Conservation (phyloP, 2,329 filamentous ascomycete genomes). For the Rhinocladiella similis region DNA sequence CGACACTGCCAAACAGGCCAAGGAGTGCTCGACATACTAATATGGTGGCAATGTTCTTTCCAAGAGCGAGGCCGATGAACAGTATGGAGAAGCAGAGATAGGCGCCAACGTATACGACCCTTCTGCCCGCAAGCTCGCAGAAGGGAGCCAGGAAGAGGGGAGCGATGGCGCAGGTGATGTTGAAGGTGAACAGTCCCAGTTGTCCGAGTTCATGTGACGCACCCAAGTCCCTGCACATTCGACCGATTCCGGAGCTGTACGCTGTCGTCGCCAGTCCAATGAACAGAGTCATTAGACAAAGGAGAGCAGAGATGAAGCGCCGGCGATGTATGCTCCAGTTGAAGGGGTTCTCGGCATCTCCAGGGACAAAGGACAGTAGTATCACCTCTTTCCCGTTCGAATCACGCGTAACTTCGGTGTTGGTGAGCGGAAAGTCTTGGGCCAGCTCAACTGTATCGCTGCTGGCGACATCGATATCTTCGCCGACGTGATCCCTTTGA, state of each 20-base stretch:
- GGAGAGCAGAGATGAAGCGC: slow-evolving; percentile 47
- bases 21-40: slow-evolving; percentile 49
- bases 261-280: slow-evolving; percentile 57
- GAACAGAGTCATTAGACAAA: slow-evolving; percentile 56
- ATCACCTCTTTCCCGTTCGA: slow-evolving; percentile 48
- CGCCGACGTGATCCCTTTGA: background rate
- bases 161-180: slow-evolving; percentile 50
- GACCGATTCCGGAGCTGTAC: slow-evolving; percentile 51
- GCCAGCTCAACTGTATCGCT: slow-evolving; percentile 37
- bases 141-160: slow-evolving; percentile 52
- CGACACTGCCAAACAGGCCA: slow-evolving; percentile 52
- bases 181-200: slow-evolving; percentile 53
- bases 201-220: slow-evolving; percentile 46
- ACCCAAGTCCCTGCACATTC: slow-evolving; percentile 48
- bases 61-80: slow-evolving; percentile 51
- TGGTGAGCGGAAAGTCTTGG: slow-evolving; percentile 51
- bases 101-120: slow-evolving; percentile 48
- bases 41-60: slow-evolving; percentile 51
- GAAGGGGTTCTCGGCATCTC: slow-evolving; percentile 53
- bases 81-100: slow-evolving; percentile 49
- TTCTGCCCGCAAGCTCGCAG: slow-evolving; percentile 51
- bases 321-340: slow-evolving; percentile 51
- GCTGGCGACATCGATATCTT: background rate
- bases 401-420: slow-evolving; percentile 41
- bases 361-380: slow-evolving; percentile 47